Percentiles rank a stretch among this genome's conserved stretches.
Evolutionary conservation across 2,329 filamentous ascomycete genomes (phyloP).

Genomic region (Elsinoe batatas): DNA sequence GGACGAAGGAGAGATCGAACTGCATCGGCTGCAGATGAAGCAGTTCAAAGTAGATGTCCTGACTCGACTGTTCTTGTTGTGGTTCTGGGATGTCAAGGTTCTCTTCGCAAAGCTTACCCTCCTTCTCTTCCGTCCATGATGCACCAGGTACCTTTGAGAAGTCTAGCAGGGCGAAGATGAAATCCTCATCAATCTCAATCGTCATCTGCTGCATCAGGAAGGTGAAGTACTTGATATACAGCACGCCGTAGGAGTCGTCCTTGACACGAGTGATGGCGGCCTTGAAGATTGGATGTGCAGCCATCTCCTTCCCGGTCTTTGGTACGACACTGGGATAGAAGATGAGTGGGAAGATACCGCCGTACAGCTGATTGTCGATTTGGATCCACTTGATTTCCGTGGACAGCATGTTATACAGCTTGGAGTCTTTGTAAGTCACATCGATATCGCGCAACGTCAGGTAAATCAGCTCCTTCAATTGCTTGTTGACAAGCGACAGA

Average conservation of each 20-base stretch:
- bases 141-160: slow-evolving; percentile 89
- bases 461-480: slow-evolving; percentile 86
- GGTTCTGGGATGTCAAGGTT: slow-evolving; percentile 87
- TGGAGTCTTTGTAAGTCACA: slow-evolving; percentile 86
- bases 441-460: slow-evolving; percentile 86
- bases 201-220: slow-evolving; percentile 95
- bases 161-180: slow-evolving; percentile 90
- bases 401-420: slow-evolving; percentile 82
- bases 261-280: slow-evolving; percentile 88
- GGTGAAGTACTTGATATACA: slow-evolving; percentile 98
- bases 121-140: slow-evolving; percentile 72
- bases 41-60: slow-evolving; percentile 96
- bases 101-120: slow-evolving; percentile 82
- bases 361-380: slow-evolving; percentile 96
- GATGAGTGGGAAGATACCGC: slow-evolving; percentile 94
- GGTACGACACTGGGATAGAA: slow-evolving; percentile 96
- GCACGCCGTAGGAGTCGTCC: slow-evolving; percentile 92
- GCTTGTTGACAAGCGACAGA: slow-evolving; percentile 84
- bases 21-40: slow-evolving; percentile 98
- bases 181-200: slow-evolving; percentile 92
- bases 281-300: slow-evolving; percentile 89
- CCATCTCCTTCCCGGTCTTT: slow-evolving; percentile 92
- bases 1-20: slow-evolving; percentile 90
- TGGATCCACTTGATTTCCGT: slow-evolving; percentile 97
- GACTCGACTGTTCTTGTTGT: slow-evolving; percentile 68